phyloP scores from a whole-genome alignment of 202 grass and related monocot species.

The Setaria italica region DNA sequence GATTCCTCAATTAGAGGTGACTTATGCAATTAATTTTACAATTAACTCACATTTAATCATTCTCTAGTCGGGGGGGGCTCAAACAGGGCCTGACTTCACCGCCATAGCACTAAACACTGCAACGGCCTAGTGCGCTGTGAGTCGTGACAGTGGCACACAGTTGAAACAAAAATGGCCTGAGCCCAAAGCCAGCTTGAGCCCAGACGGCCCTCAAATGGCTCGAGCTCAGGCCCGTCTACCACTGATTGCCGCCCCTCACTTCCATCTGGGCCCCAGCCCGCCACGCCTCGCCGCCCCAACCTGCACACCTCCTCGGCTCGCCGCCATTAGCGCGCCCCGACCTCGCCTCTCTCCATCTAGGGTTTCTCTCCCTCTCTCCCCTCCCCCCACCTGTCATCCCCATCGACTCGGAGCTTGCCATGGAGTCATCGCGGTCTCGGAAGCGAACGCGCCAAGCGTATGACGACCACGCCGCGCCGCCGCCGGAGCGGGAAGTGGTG shows the following conservation, averaged over 20 bases:
- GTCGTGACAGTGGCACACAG: too few species aligned
- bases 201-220: not conserved
- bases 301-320: not conserved
- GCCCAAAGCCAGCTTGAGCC: not conserved
- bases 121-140: too few species aligned
- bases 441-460: slow-evolving; percentile 70
- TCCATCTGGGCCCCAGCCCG: slow-evolving; percentile 37
- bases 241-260: not conserved
- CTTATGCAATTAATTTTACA: too few species aligned
- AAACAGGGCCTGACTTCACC: too few species aligned
- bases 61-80: too few species aligned
- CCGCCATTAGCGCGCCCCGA: slow-evolving; percentile 12
- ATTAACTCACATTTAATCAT: too few species aligned
- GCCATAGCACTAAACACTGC: too few species aligned
- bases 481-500: slow-evolving; percentile 64
- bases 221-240: not conserved
- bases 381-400: slow-evolving; percentile 10
- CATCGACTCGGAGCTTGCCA: slow-evolving; percentile 48
- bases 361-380: slow-evolving; percentile 16
- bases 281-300: not conserved
- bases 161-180: not conserved
- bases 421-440: slow-evolving; percentile 69
- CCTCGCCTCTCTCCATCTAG: slow-evolving; percentile 21
- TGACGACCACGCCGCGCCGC: slow-evolving; percentile 43
- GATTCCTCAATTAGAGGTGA: too few species aligned